These are phyloP conservation scores for Boletellus deceptivus DNA, from an alignment of 1,284 basidiomycete species.

Conservation along the genomic window DNA sequence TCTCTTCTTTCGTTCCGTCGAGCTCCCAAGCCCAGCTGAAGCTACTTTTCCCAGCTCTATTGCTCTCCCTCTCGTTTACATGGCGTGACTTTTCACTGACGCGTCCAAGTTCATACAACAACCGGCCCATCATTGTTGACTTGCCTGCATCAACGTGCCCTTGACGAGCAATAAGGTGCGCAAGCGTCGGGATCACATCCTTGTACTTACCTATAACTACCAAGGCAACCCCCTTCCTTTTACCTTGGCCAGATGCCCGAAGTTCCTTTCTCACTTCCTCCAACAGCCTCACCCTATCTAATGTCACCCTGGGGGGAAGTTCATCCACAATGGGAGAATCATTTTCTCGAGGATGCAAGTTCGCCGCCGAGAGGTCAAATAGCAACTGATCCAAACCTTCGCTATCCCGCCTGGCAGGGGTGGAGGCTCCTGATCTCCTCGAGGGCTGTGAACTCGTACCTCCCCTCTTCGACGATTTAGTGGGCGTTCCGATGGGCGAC, in stretches of 20 bases:
- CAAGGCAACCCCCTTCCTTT: conserved; percentile 77
- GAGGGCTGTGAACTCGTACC: conserved; percentile 40
- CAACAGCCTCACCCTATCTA: conserved; percentile 82
- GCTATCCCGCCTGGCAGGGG: conserved; percentile 22
- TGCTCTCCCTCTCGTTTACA: conserved; percentile 89
- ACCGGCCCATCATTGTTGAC: conserved; percentile 93
- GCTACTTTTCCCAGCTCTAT: conserved; percentile 88
- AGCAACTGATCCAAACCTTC: conserved; percentile 48
- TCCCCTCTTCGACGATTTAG: conserved; percentile 33
- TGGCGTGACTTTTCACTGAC: conserved; percentile 83
- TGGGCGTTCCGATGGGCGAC: conserved; percentile 38
- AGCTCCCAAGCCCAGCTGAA: conserved; percentile 99
- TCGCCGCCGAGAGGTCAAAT: conserved; percentile 74
- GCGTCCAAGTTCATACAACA: conserved; percentile 89
- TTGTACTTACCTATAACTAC: conserved; percentile 85
- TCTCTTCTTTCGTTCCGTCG: conserved; percentile 90
- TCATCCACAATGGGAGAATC: conserved; percentile 46
- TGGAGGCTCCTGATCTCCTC: conserved; percentile 28
- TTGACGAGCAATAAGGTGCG: conserved; percentile 12
- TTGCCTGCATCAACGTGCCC: conserved; percentile 99
- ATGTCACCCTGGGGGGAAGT: conserved; percentile 59
- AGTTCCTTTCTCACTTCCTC: conserved; percentile 70
- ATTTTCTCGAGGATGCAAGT: conserved; percentile 54
- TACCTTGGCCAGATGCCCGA: conserved; percentile 50
- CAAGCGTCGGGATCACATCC: conserved; percentile 1